A percentile compares a stretch with the other conserved stretches of the same genome.
These are phyloP conservation scores for Pistacia integerrima DNA, from an alignment of 345 rosid genomes.

Conservation along the genomic window DNA sequence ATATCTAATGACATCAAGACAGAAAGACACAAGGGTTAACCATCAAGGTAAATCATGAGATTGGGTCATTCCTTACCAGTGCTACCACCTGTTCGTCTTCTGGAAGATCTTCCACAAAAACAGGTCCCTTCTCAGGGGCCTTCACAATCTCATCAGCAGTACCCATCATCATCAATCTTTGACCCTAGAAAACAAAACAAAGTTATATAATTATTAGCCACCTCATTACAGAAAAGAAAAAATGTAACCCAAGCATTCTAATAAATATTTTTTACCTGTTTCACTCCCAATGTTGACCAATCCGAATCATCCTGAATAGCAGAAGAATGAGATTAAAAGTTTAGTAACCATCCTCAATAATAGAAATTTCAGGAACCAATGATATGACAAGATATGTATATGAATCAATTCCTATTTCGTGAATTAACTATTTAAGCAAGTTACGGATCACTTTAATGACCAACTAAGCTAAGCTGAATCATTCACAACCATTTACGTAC, in stretches of 20 bases:
- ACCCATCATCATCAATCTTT: conserved; percentile 99
- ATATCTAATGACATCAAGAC: neutral
- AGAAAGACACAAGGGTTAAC: neutral
- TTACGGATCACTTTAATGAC: neutral
- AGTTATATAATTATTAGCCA: neutral
- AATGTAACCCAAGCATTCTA: neutral
- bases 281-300: conserved; percentile 84
- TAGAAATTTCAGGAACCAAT: conserved; percentile 9
- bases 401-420: neutral
- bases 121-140: conserved; percentile 92
- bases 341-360: conserved; percentile 10
- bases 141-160: conserved; percentile 94
- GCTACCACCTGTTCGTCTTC: conserved; percentile 86
- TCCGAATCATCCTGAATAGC: conserved; percentile 83
- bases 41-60: neutral
- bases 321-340: conserved; percentile 12
- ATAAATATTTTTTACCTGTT: conserved; percentile 44
- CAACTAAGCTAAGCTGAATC: neutral
- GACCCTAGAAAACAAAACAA: conserved; percentile 57
- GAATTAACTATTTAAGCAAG: conserved; percentile 3
- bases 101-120: conserved; percentile 95
- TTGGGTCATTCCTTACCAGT: conserved; percentile 42
- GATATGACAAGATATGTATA: neutral
- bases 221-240: neutral
- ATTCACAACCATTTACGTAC: conserved; percentile 34